phyloP scores from a whole-genome alignment of 352 stramenopile species.

The Blastocystis sp. region DNA sequence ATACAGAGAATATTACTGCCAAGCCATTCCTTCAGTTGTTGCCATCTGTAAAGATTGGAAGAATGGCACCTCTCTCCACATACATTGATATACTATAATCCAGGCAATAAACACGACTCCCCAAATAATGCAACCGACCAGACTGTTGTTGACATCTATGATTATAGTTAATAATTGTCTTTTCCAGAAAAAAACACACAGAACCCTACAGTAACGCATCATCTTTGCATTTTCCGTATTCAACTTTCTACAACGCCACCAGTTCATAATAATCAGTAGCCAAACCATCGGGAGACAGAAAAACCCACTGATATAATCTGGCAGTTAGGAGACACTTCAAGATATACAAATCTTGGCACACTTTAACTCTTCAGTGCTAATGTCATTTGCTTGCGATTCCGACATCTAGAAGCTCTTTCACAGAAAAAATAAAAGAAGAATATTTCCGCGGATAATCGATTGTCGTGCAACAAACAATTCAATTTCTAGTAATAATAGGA shows the following conservation, averaged over 20 bases:
- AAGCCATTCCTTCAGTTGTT: slow-evolving; percentile 7
- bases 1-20: background rate
- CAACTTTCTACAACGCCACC: slow-evolving; percentile 10
- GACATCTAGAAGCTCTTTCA: background rate
- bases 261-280: slow-evolving; percentile 44
- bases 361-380: slow-evolving; percentile 19
- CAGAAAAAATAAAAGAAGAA: background rate
- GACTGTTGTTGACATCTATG: background rate
- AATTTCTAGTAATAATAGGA: slow-evolving; percentile 70
- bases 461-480: slow-evolving; percentile 8
- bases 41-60: background rate
- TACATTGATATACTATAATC: background rate
- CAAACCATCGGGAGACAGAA: slow-evolving; percentile 37
- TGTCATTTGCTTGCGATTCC: background rate
- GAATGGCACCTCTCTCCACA: slow-evolving; percentile 11
- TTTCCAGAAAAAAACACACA: background rate
- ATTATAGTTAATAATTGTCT: background rate
- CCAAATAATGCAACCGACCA: slow-evolving; percentile 40
- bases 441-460: background rate
- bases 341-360: slow-evolving; percentile 30
- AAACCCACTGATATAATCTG: slow-evolving; percentile 43
- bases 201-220: slow-evolving; percentile 28
- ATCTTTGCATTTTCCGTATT: slow-evolving; percentile 30
- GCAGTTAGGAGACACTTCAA: background rate
- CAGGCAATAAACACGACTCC: background rate